A percentile compares a stretch with the other conserved stretches of the same genome.
phyloP scores from a whole-genome alignment of 2,329 filamentous ascomycete genomes.

The Venturiaceae sp. region DNA sequence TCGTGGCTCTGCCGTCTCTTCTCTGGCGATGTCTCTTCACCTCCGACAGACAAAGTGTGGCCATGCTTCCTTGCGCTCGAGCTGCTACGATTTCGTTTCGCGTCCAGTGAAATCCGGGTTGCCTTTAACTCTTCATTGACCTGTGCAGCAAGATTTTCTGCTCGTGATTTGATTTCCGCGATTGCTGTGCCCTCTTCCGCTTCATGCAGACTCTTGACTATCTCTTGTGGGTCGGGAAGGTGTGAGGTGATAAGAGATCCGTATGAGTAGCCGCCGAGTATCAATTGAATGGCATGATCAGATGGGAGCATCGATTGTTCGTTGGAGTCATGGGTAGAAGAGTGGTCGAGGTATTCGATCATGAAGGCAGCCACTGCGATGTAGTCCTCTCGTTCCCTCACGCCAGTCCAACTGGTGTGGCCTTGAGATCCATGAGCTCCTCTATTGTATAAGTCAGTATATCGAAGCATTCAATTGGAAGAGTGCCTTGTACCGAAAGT shows the following conservation, averaged over 20 bases:
- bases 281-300: constrained; percentile 21
- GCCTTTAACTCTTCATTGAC: background rate
- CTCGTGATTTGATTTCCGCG: constrained; percentile 61
- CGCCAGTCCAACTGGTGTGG: constrained; percentile 78
- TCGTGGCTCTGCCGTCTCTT: constrained; percentile 6
- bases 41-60: constrained; percentile 5
- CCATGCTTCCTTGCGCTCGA: background rate
- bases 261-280: constrained; percentile 83
- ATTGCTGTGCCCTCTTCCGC: constrained; percentile 47
- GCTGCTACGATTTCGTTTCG: background rate
- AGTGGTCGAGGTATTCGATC: constrained; percentile 6
- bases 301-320: background rate
- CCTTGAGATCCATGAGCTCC: constrained; percentile 68
- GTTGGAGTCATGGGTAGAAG: background rate
- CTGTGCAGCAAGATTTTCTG: constrained; percentile 50
- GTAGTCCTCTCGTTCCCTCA: constrained; percentile 74
- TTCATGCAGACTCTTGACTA: constrained; percentile 50
- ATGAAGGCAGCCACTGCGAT: constrained; percentile 38
- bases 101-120: background rate
- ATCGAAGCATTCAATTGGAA: background rate
- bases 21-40: constrained; percentile 9
- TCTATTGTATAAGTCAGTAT: constrained; percentile 33
- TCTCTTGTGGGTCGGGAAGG: constrained; percentile 48
- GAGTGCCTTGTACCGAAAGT: constrained; percentile 59
- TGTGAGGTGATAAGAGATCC: constrained; percentile 72